phyloP scores from a whole-genome alignment of 352 stramenopile species.

The Globisporangium heterothallicum region DNA sequence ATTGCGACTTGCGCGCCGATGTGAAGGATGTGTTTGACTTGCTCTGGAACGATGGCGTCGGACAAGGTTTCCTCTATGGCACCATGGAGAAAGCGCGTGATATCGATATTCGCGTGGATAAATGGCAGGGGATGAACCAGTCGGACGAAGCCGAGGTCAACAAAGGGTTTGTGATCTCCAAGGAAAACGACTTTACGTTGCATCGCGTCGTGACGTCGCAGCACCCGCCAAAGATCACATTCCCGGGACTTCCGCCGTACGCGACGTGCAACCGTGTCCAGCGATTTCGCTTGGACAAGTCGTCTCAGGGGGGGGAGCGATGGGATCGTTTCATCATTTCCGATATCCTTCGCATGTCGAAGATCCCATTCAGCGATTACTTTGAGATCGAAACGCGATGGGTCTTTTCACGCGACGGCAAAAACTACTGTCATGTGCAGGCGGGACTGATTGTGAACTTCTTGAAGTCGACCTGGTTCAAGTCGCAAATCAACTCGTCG shows the following conservation, averaged over 20 bases:
- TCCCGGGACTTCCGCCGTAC: slow-evolving; percentile 50
- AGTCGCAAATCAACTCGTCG: slow-evolving; percentile 77
- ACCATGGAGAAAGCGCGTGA: slow-evolving; percentile 59
- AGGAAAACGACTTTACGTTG: slow-evolving; percentile 41
- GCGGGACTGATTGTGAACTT: slow-evolving; percentile 71
- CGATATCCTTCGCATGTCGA: slow-evolving; percentile 58
- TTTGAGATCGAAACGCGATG: slow-evolving; percentile 82
- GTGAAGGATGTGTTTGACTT: slow-evolving; percentile 60
- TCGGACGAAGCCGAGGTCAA: slow-evolving; percentile 20
- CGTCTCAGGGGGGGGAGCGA: slow-evolving; percentile 28
- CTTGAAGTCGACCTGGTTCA: slow-evolving; percentile 80
- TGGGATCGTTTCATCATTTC: slow-evolving; percentile 63
- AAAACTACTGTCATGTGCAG: slow-evolving; percentile 72
- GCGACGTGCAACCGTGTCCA: slow-evolving; percentile 42
- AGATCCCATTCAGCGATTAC: slow-evolving; percentile 79
- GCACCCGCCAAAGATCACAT: slow-evolving; percentile 57
- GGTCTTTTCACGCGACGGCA: slow-evolving; percentile 66
- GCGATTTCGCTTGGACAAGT: slow-evolving; percentile 43
- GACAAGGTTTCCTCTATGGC: slow-evolving; percentile 37
- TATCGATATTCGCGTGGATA: slow-evolving; percentile 59
- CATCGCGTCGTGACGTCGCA: slow-evolving; percentile 41
- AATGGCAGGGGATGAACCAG: slow-evolving; percentile 42
- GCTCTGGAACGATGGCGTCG: slow-evolving; percentile 56
- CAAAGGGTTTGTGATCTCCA: slow-evolving; percentile 42
- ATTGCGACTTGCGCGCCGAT: slow-evolving; percentile 63